Conservation (phyloP, 2,329 filamentous ascomycete genomes). For the Aspergillus arachidicola region DNA sequence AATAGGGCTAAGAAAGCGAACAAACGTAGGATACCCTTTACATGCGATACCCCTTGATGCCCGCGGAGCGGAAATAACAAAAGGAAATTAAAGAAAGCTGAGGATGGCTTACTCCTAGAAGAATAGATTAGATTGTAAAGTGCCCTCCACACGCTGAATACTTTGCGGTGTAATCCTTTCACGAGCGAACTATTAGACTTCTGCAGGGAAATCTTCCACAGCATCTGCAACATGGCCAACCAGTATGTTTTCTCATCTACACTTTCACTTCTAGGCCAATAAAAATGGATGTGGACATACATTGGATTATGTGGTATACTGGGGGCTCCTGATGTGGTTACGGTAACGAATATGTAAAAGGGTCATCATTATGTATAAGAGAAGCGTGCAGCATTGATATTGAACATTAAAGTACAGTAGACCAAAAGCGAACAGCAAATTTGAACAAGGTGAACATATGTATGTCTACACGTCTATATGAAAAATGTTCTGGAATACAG, state of each 20-base stretch:
- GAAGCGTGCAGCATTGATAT: no score
- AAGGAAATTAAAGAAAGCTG: background rate
- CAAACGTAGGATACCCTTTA: background rate
- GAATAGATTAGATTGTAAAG: background rate
- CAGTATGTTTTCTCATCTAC: rapidly evolving
- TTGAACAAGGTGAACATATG: no score
- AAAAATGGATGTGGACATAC: rapidly evolving
- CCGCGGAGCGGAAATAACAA: no score
- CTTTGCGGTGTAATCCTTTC: background rate
- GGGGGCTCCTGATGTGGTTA: no score
- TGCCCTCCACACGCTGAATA: background rate
- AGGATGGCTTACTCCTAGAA: background rate
- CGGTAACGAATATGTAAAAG: no score
- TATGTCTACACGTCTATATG: no score
- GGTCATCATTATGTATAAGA: no score
- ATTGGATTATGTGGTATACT: no score
- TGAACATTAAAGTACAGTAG: no score
- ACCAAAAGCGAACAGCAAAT: no score
- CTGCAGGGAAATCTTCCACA: background rate
- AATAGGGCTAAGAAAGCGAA: background rate
- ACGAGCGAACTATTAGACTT: background rate
- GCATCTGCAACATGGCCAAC: background rate
- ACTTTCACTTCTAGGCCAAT: no score
- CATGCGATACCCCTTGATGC: background rate
- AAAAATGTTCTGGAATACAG: no score